phyloP scores from a whole-genome alignment of 2,329 filamentous ascomycete species.

The Pseudogymnoascus sp. region DNA sequence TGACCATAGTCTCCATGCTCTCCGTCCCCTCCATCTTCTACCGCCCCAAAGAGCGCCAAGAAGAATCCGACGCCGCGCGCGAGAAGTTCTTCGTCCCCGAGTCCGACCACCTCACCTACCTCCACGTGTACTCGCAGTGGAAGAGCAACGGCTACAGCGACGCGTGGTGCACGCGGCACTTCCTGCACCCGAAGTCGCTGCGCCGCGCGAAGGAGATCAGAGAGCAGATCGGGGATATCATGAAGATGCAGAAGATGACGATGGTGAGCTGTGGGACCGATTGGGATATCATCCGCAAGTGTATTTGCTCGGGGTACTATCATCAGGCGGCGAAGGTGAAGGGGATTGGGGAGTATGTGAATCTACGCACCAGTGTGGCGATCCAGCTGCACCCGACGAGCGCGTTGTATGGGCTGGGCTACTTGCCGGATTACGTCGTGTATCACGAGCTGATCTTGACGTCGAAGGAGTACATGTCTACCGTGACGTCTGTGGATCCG shows the following conservation, averaged over 20 bases:
- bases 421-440: constrained; percentile 91
- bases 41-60: constrained; percentile 88
- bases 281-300: constrained; percentile 92
- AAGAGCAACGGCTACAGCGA: constrained; percentile 83
- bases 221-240: constrained; percentile 88
- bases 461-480: constrained; percentile 96
- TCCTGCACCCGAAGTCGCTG: constrained; percentile 89
- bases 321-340: constrained; percentile 95
- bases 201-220: constrained; percentile 88
- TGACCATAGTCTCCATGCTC: constrained; percentile 96
- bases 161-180: constrained; percentile 87
- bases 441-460: constrained; percentile 98
- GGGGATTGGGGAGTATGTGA: constrained; percentile 95
- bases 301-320: constrained; percentile 96
- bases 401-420: constrained; percentile 84
- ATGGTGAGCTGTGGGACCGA: constrained; percentile 87
- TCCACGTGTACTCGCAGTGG: constrained; percentile 96
- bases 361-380: constrained; percentile 85
- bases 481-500: constrained; percentile 89
- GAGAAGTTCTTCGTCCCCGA: constrained; percentile 99
- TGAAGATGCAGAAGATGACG: constrained; percentile 85
- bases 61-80: constrained; percentile 88
- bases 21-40: constrained; percentile 96
- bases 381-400: constrained; percentile 92
- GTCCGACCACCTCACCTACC: constrained; percentile 88